Conservation (phyloP, 805 yeast species). For the Ogataea wickerhamii region DNA sequence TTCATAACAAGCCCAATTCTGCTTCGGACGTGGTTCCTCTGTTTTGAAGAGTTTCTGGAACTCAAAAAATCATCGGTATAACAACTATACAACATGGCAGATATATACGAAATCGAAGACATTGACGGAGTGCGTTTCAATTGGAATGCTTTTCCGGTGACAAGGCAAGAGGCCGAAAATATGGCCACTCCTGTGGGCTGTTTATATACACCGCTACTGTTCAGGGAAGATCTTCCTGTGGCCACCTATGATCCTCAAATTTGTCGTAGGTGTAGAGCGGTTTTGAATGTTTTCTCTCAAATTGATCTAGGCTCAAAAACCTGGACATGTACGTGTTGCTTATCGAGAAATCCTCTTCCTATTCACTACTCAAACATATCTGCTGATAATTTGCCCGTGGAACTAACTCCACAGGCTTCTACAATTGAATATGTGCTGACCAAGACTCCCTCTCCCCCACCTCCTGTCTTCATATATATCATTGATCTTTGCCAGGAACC, state of each 20-base stretch:
- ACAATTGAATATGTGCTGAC: constrained; percentile 83
- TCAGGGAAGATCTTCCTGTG: constrained; percentile 68
- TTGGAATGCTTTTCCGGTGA: constrained; percentile 86
- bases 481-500: constrained; percentile 88
- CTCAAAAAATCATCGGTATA: too few relatives aligned
- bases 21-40: too few relatives aligned
- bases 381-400: constrained; percentile 76
- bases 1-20: too few relatives aligned
- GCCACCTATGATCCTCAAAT: constrained; percentile 83
- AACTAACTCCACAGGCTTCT: constrained; percentile 62
- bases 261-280: constrained; percentile 82
- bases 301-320: constrained; percentile 69
- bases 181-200: constrained; percentile 94
- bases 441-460: constrained; percentile 57
- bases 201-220: constrained; percentile 88
- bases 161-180: constrained; percentile 83
- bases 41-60: too few relatives aligned
- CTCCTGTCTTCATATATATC: constrained; percentile 83
- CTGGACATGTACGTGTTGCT: constrained; percentile 88
- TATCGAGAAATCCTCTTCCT: constrained; percentile 74
- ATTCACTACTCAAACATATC: constrained; percentile 74
- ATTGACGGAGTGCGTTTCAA: constrained; percentile 67
- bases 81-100: constrained; percentile 34
- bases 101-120: constrained; percentile 59
- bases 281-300: constrained; percentile 82